These are phyloP conservation scores for Neurospora tetrasperma DNA, from an alignment of 495 filamentous ascomycete genomes.

Conservation along the genomic window DNA sequence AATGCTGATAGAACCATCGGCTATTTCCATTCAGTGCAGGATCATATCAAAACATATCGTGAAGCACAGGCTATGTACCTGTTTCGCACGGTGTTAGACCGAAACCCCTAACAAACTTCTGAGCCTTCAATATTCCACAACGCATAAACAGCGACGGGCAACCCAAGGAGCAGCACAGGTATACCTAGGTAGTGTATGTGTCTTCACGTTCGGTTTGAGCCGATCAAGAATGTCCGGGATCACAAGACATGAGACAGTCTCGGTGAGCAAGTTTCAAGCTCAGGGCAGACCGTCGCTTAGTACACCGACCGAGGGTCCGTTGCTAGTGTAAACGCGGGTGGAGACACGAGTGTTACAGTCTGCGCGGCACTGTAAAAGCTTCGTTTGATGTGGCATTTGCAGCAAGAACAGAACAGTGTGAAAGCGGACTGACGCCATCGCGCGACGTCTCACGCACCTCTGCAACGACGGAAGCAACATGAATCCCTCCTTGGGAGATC, in stretches of 20 bases:
- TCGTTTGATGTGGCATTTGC: not conserved
- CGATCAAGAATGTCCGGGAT: not conserved
- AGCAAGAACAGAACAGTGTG: not conserved
- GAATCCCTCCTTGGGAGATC: not conserved
- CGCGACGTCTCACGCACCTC: not conserved
- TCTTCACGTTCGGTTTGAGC: not conserved
- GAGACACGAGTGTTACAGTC: not conserved
- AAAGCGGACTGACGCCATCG: not conserved
- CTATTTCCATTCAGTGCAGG: not conserved
- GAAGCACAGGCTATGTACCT: not conserved
- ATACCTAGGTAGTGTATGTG: not conserved
- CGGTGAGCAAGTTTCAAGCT: slow-evolving; percentile 11
- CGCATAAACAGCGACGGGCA: not conserved
- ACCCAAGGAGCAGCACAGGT: not conserved
- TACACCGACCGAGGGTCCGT: not conserved
- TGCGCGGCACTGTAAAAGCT: not conserved
- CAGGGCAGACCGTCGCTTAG: not conserved
- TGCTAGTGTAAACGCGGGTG: not conserved
- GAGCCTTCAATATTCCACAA: not conserved
- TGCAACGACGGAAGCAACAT: not conserved
- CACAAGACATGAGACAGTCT: not conserved
- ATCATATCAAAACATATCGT: not conserved
- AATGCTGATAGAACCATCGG: not conserved
- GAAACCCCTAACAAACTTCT: not conserved
- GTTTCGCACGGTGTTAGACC: not conserved